A percentile compares a stretch with the other conserved stretches of the same genome.
Conservation (phyloP, 306 rosid species). For the Citrullus mucosospermus region DNA sequence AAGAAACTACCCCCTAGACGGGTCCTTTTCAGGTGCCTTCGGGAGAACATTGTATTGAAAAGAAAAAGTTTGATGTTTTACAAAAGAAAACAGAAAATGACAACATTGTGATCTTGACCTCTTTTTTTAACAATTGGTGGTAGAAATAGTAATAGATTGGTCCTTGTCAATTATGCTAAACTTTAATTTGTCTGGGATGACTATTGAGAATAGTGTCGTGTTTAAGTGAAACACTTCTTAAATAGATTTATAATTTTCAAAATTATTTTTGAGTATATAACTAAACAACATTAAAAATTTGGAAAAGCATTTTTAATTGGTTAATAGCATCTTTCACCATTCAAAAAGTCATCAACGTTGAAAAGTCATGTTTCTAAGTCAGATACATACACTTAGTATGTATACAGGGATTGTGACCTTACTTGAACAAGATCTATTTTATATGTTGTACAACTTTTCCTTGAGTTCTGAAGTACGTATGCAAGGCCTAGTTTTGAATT, state of each 20-base stretch:
- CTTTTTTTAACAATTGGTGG: background rate
- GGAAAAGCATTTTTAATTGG: background rate
- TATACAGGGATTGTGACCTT: background rate
- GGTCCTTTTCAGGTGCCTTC: background rate
- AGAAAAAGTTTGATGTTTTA: background rate
- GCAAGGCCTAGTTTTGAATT: background rate
- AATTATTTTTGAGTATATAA: background rate
- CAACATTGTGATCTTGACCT: background rate
- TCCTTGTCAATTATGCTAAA: background rate
- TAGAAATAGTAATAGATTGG: background rate
- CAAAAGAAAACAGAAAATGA: background rate
- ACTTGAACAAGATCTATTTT: too few species aligned
- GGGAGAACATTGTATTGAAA: background rate
- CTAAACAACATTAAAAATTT: background rate
- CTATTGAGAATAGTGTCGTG: background rate
- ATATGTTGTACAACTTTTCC: too few species aligned
- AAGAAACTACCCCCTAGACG: background rate
- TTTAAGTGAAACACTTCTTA: background rate
- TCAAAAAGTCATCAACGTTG: background rate
- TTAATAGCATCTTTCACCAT: background rate
- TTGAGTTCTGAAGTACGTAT: too few species aligned
- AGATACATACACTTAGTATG: background rate
- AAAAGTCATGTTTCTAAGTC: background rate
- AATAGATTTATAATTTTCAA: background rate
- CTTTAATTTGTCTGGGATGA: background rate